These are phyloP conservation scores for Aspergillus neoniger DNA, from an alignment of 2,329 filamentous ascomycete species.

Conservation along the genomic window DNA sequence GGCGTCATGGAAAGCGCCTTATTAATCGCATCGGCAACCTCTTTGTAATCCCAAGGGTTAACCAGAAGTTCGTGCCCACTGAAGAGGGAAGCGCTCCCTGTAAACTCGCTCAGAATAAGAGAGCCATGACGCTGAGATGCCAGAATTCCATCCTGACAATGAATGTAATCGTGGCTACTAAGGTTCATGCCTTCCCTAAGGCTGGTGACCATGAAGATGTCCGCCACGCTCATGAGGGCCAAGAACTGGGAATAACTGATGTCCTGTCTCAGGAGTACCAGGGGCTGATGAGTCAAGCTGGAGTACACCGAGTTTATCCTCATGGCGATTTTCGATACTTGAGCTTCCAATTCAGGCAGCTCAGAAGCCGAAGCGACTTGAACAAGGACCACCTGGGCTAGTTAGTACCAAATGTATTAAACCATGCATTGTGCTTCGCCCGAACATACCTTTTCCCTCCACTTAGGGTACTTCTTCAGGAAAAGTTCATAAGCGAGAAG, in stretches of 20 bases:
- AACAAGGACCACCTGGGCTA: constrained; percentile 72
- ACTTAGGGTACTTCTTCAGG: constrained; percentile 85
- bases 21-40: constrained; percentile 82
- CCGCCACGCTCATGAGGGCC: constrained; percentile 83
- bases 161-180: constrained; percentile 87
- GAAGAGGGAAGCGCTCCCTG: constrained; percentile 84
- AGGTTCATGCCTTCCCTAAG: constrained; percentile 96
- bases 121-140: constrained; percentile 77
- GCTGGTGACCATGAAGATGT: constrained; percentile 88
- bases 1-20: constrained; percentile 76
- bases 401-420: constrained; percentile 4
- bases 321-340: constrained; percentile 88
- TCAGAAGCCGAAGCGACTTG: constrained; percentile 88
- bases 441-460: constrained; percentile 65
- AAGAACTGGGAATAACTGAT: constrained; percentile 90
- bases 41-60: constrained; percentile 91
- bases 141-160: constrained; percentile 80
- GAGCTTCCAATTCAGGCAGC: constrained; percentile 78
- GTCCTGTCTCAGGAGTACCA: constrained; percentile 90
- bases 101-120: constrained; percentile 91
- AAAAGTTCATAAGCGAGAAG: constrained; percentile 87
- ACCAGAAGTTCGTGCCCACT: constrained; percentile 75
- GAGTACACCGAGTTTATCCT: constrained; percentile 88
- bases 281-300: constrained; percentile 83
- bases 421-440: not conserved